Evolutionary conservation across 73 alveolate species (phyloP).

Genomic region (Paraurostyla sp.): DNA sequence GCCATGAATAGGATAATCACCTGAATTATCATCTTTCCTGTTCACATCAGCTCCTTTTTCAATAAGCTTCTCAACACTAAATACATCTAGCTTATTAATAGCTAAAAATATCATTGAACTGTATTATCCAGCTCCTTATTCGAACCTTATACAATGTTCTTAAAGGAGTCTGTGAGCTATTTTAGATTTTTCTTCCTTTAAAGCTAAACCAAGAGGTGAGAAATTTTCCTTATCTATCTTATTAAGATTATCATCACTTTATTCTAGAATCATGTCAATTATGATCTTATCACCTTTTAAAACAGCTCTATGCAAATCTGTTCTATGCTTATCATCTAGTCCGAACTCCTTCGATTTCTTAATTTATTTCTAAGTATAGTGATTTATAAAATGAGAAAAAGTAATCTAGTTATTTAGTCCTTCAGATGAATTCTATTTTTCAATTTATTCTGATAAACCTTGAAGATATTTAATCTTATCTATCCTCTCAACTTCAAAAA

Average conservation of each 20-base stretch:
- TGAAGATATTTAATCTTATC: not conserved
- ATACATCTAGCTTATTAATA: not conserved
- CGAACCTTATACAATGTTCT: not conserved
- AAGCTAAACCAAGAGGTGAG: not conserved
- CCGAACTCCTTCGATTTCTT: not conserved
- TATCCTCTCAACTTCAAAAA: not conserved
- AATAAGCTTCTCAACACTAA: not conserved
- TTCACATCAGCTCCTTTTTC: constrained; percentile 45
- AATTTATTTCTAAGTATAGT: not conserved
- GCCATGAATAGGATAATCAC: constrained; percentile 17
- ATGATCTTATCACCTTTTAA: not conserved
- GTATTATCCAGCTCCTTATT: not conserved
- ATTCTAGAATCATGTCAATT: not conserved
- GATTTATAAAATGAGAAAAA: not conserved
- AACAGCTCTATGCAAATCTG: not conserved
- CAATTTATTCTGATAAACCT: not conserved
- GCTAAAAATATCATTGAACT: not conserved
- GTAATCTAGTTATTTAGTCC: not conserved
- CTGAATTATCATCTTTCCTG: not conserved
- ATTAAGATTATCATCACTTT: not conserved
- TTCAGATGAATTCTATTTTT: not conserved
- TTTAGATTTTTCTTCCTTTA: not conserved
- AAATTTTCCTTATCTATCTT: not conserved
- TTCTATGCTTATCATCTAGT: not conserved
- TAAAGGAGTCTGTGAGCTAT: not conserved